phyloP scores from a whole-genome alignment of 768 basidiomycete genomes.

The Hypholoma fasciculare region DNA sequence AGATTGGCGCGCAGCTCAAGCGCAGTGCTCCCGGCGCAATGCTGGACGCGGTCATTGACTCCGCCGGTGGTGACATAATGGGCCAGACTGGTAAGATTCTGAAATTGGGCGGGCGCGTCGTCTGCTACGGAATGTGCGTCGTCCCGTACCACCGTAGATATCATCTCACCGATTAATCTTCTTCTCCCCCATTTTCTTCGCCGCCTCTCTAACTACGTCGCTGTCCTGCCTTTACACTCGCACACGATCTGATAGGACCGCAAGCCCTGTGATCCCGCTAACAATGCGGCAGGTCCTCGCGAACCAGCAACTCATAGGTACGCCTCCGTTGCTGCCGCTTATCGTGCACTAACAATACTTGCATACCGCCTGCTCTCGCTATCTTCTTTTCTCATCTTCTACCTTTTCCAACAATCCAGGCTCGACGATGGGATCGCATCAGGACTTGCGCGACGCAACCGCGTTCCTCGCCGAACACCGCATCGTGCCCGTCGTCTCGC shows the following conservation, averaged over 20 bases:
- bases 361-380: background rate
- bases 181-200: background rate
- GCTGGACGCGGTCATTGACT: constrained; percentile 69
- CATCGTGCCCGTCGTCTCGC: constrained; percentile 70
- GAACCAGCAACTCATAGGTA: constrained; percentile 75
- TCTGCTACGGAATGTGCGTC: constrained; percentile 68
- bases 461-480: constrained; percentile 63
- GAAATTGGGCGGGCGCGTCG: constrained; percentile 56
- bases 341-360: no score
- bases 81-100: constrained; percentile 46
- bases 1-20: constrained; percentile 44
- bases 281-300: constrained; percentile 80
- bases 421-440: constrained; percentile 81
- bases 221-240: background rate
- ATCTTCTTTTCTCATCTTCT: background rate
- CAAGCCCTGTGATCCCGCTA: constrained; percentile 55
- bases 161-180: no score
- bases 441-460: constrained; percentile 73
- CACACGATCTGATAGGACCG: constrained; percentile 49
- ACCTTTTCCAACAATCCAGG: constrained; percentile 37
- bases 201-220: background rate
- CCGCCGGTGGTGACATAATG: constrained; percentile 69
- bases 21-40: constrained; percentile 27
- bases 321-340: constrained; percentile 11
- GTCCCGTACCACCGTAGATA: background rate